phyloP scores from a whole-genome alignment of 805 yeast genomes.

The Barnettozyma sucrosica region DNA sequence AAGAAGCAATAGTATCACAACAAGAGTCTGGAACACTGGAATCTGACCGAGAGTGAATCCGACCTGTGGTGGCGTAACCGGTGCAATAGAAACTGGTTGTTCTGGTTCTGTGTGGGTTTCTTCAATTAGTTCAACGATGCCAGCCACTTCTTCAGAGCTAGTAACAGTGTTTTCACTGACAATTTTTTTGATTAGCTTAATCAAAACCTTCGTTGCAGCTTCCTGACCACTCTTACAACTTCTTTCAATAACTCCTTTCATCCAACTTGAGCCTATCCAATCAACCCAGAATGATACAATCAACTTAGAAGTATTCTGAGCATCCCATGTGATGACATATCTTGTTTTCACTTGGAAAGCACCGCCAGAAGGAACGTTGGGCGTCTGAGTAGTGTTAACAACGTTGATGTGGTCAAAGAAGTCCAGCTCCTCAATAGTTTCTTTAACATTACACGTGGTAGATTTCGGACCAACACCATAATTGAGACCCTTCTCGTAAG shows the following conservation, averaged over 20 bases:
- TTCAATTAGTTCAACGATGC: neutral
- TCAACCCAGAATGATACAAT: constrained; percentile 67
- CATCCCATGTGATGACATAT: constrained; percentile 71
- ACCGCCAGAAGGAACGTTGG: constrained; percentile 92
- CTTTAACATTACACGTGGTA: constrained; percentile 66
- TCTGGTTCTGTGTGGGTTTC: neutral
- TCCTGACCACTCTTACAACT: constrained; percentile 79
- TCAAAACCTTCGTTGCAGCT: constrained; percentile 48
- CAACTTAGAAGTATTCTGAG: constrained; percentile 51
- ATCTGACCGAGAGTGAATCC: neutral
- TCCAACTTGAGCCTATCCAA: constrained; percentile 93
- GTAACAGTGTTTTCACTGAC: constrained; percentile 20
- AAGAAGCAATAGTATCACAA: constrained; percentile 8
- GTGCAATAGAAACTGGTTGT: neutral
- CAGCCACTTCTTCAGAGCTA: constrained; percentile 11
- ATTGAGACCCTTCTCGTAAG: constrained; percentile 68
- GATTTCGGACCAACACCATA: constrained; percentile 91
- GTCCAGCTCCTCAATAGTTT: constrained; percentile 52
- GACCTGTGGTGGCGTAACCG: neutral
- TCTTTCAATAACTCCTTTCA: constrained; percentile 81
- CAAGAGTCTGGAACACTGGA: constrained; percentile 12
- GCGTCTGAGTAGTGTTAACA: constrained; percentile 64
- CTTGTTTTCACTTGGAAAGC: constrained; percentile 72
- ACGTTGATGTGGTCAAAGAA: constrained; percentile 51
- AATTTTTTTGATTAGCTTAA: constrained; percentile 23